Evolutionary conservation across 1,139 yeast species (phyloP).

Genomic region (Taphrina flavorubra): DNA sequence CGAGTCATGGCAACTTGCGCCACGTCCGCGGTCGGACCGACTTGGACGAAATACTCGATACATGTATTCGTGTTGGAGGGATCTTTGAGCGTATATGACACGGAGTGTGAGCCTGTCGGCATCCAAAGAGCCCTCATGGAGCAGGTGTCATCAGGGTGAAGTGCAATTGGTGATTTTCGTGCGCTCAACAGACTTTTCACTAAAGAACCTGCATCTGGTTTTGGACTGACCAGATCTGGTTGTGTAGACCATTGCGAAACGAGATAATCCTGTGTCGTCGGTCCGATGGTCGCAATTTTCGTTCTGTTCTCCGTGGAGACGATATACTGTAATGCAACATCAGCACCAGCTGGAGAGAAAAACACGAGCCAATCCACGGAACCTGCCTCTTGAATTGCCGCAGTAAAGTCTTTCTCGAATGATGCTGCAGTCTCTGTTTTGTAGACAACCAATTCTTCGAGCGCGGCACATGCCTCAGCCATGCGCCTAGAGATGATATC

Average conservation of each 20-base stretch:
- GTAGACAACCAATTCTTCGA: constrained; percentile 44
- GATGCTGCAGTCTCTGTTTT: constrained; percentile 25
- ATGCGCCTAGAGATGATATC: constrained; percentile 78
- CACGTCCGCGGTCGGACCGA: constrained; percentile 59
- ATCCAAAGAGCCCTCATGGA: constrained; percentile 30
- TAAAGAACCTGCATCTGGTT: constrained; percentile 27
- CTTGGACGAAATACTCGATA: constrained; percentile 75
- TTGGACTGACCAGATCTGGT: constrained; percentile 66
- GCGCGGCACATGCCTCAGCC: constrained; percentile 10
- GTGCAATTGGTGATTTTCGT: neutral
- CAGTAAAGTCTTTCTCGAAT: constrained; percentile 25
- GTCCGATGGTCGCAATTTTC: constrained; percentile 85
- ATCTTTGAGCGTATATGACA: constrained; percentile 64
- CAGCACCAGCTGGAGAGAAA: constrained; percentile 91
- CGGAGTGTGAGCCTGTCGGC: constrained; percentile 47
- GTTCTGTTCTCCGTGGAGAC: constrained; percentile 51
- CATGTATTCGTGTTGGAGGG: constrained; percentile 80
- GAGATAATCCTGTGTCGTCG: constrained; percentile 80
- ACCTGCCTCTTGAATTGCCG: neutral
- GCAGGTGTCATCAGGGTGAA: constrained; percentile 12
- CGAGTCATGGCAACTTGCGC: constrained; percentile 61
- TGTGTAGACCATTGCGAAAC: constrained; percentile 56
- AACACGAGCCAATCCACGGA: constrained; percentile 69
- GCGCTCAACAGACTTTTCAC: neutral
- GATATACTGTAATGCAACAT: constrained; percentile 57